Base-by-base conservation (phyloP, 2,329 filamentous ascomycete species). In the Aurifilum marmelostoma region DNA sequence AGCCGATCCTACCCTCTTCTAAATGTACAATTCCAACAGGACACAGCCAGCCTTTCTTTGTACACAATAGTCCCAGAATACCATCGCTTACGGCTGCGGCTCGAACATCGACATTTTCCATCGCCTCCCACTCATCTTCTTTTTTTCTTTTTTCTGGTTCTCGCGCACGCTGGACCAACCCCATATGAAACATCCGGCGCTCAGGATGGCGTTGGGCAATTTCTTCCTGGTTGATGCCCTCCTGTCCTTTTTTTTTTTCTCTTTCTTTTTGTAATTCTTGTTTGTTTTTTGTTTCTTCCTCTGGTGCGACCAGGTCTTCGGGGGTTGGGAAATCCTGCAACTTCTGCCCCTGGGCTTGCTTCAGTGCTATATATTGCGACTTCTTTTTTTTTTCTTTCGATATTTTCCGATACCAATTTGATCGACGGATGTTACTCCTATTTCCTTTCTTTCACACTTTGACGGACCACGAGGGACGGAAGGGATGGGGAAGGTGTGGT, bases 331-430 rank as follows among this genome's bases (percentile, higher is more conserved):
- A 29, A 24, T 18, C n/a, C n/a, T 39, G 16, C 34, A 41, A 29
- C 37, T 52, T 21, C 34, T 27, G 24, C 60, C 39, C n/a, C n/a
- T n/a, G n/a, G n/a, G 24, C n/a, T 64, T 69, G 34, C 62, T 71
- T 71, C 47, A 41, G 56, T 60, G 52, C 61, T 52, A 59, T 41
- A 59, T 65, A 60, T 60, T 29, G 47, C 27, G 41, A 41, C 7
- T 47, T 2, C 16, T 67, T 47, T 66, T 63, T 69, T n/a, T 2
- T 9, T 2, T 21, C 43, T 21, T 27, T 24, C 41, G 37, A 58
- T 41, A n/a, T n/a, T n/a, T 56, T 63, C 66, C 54, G 69, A 71
- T 71, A 71, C 69, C 69, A 71, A 67, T 58, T 71, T 67, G 47
- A 47, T 39, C 27, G 29, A 54, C 61, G 34, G 56, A 37, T n/a